These are phyloP conservation scores for Termitomyces sp. DNA, from an alignment of 768 basidiomycete genomes.

Conservation along the genomic window DNA sequence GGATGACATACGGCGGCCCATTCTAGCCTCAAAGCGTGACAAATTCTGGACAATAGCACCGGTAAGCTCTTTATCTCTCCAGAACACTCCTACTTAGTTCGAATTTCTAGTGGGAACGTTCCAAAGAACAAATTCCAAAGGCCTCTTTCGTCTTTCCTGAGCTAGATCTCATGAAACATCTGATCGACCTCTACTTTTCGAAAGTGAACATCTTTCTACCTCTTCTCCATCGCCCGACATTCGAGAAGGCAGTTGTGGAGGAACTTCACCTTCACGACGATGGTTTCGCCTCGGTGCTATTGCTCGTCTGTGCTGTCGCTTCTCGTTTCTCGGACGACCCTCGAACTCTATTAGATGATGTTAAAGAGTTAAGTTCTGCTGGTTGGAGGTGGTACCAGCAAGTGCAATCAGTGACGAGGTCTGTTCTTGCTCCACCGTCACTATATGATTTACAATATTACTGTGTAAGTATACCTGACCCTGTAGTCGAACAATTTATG, in stretches of 20 bases:
- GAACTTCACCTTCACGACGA: constrained; percentile 47
- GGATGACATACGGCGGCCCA: constrained; percentile 11
- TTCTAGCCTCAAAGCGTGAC: constrained; percentile 20
- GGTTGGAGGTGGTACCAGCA: constrained; percentile 73
- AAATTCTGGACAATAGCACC: constrained; percentile 36
- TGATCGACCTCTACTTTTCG: constrained; percentile 66
- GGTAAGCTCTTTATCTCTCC: constrained; percentile 20
- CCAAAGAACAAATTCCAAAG: constrained; percentile 7
- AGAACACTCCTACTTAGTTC: background rate
- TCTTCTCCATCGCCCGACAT: constrained; percentile 69
- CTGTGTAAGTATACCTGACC: constrained; percentile 33
- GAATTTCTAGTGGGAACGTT: constrained; percentile 33
- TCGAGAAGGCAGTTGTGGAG: constrained; percentile 46
- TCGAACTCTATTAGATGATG: constrained; percentile 42
- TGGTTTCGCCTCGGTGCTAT: constrained; percentile 53
- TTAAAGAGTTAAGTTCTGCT: constrained; percentile 36
- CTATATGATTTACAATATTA: constrained; percentile 76
- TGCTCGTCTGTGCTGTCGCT: constrained; percentile 71
- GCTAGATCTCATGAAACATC: constrained; percentile 39
- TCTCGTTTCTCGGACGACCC: constrained; percentile 57
- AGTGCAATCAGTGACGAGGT: constrained; percentile 60
- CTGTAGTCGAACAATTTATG: background rate
- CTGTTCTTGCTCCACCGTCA: constrained; percentile 58
- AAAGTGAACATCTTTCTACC: constrained; percentile 56
- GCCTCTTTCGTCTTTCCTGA: constrained; percentile 44